Percentiles rank a stretch among this genome's conserved stretches.
Evolutionary conservation across 805 yeast genomes (phyloP).

Genomic region (Wickerhamomyces chaumierensis): DNA sequence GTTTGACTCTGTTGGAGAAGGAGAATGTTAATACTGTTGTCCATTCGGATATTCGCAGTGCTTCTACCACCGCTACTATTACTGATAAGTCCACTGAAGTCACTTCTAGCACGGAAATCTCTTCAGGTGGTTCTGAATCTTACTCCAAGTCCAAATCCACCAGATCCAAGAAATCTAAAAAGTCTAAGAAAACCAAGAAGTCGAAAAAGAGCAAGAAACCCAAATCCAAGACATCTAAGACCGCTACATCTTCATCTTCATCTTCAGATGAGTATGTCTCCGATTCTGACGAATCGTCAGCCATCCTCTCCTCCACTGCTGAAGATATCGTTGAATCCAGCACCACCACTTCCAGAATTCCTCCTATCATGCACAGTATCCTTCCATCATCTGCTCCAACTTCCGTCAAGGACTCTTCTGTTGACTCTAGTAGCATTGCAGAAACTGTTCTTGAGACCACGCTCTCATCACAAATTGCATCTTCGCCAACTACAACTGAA

Average conservation of each 20-base stretch:
- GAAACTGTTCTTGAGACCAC: too few relatives aligned
- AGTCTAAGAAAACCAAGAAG: constrained; percentile 6
- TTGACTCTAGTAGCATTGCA: too few relatives aligned
- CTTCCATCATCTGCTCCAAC: too few relatives aligned
- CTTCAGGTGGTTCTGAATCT: too few relatives aligned
- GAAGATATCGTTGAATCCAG: too few relatives aligned
- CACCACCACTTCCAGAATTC: too few relatives aligned
- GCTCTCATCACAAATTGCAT: too few relatives aligned
- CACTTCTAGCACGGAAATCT: neutral
- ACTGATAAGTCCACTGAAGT: neutral
- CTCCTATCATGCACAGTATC: too few relatives aligned
- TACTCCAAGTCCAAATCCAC: neutral
- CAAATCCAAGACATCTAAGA: neutral
- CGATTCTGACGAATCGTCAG: neutral
- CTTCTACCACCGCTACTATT: neutral
- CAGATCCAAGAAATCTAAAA: constrained; percentile 1
- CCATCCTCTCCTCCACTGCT: neutral
- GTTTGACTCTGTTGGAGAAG: neutral
- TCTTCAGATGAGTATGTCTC: neutral
- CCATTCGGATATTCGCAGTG: too few relatives aligned
- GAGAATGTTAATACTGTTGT: neutral
- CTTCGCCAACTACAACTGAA: too few relatives aligned
- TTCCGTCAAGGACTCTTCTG: too few relatives aligned
- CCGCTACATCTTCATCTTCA: neutral
- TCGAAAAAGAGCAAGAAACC: constrained; percentile 4